Evolutionary conservation across 176 grass and related monocot genomes (phyloP), one percentile per base, ranked within the genome.

Genomic region (Oryza meyeriana): DNA sequence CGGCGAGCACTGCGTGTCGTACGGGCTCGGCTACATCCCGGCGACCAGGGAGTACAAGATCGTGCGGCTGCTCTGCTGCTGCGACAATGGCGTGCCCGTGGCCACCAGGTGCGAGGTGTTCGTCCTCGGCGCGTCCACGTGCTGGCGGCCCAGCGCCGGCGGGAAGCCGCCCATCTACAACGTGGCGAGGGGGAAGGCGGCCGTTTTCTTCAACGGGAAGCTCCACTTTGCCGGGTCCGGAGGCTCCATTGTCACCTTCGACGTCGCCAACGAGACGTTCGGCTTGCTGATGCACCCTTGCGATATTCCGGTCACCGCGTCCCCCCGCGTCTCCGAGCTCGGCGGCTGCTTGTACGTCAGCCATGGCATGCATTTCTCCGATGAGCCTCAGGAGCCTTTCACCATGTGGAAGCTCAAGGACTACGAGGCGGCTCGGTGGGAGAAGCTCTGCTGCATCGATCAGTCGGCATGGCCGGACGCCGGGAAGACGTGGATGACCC

Each of bases 391-490:
- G 45, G n/a, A n/a, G n/a, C 71, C 71, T 18, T 74, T 52, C 71
- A 25, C 62, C 5, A 64, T 64, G 26, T 77, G 75, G 75, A n/a
- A 63, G 24, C 35, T 64, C 16, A 77, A 36, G 61, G 75, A 77
- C 26, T 63, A 77, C 58, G 35, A 63, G 58, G 75, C 35, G 7
- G 35, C n/a, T 5, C 16, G 10, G 38, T 77, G 58, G 75, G 75
- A 77, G 36, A 77, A 38, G 16, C 34, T 77, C 33, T 61, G 58
- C 10, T 63, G 75, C 75, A 42, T 77, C 0, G 36, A 65, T 32
- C 63, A 32, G 28, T 7, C 13, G 28, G 27, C 63, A 10, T 65
- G 63, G 63, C 63, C 63, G 63, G 63, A 33, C 28, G 63, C 63
- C n/a, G 63, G 14, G 13, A 14, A 5, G 45, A 1, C 45, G 29